Base-by-base conservation (phyloP, 2,329 filamentous ascomycete genomes). In the Escovopsis sp. region DNA sequence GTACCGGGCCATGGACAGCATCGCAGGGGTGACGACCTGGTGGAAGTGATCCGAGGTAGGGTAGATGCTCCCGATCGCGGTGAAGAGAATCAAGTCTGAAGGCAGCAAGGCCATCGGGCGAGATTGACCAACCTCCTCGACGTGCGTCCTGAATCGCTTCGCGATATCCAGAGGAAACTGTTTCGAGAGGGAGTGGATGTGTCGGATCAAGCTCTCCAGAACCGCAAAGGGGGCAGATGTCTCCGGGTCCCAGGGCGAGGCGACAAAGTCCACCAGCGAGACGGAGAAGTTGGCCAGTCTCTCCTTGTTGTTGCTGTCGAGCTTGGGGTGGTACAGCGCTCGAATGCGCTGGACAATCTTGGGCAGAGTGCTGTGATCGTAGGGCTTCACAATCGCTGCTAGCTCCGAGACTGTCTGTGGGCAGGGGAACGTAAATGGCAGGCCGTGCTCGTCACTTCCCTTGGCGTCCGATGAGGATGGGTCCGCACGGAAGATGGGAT, bases 21-120 rank as follows among this genome's bases (percentile, higher is more conserved):
- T 82, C 1, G 89, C 83, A 2, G 91, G 91, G 2, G 91, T 98
- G 35, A 86, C 82, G 33, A 96, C 85, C 53, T 91, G 82, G 55
- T 98, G 91, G 62, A 96, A 98, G 62, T 96, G 88, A 61, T 98
- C 91, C 0, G 88, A 95, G 0, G 91, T 94, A 4, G 91, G 88
- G 55, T 94, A 98, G 42, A 93, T 83, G 2, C 78, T 79, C 35
- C 81, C 78, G 46, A 95, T 76, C 0, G 85, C 87, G 0, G 85
- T 88, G 33, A 98, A 66, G n/a, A 94, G 65, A 19, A 87, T 64
- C 18, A 98, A 64, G 54, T 98, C 88, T 15, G 85, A 85, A 51
- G 58, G 72, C 54, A 59, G 73, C 52, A 69, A 76, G 7, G 64
- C 59, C 33, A 78, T 59, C 4, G 72, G 66, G 33, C 75, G 65